Evolutionary conservation across 345 rosid species (phyloP), one percentile per base, ranked within the genome.

Genomic region (Populus nigra): DNA sequence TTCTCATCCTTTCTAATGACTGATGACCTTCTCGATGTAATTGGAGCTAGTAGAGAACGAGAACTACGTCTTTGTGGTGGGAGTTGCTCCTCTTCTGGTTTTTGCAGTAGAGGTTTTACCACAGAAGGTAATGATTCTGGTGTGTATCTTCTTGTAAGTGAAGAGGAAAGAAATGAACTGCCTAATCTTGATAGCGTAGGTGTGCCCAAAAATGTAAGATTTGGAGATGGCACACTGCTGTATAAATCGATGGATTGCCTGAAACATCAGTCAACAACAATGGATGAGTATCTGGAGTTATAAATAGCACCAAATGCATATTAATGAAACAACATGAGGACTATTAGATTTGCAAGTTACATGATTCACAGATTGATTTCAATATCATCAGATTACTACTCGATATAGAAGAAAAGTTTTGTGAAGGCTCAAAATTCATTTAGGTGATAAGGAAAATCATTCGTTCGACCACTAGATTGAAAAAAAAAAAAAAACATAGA

Each of bases 161-260:
- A 83, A 50, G 96, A 85, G 5, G 93, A 86, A 41, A 91, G 75
- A 80, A 93, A 90, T 7, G 97, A 95, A 75, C 94, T 88, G 82
- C 91, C 84, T 3, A 87, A 71, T 82, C 90, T 90, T 41, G 90
- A 76, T 36, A 95, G 29, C 6, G 92, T 70, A 17, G 96, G 87
- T 41, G 86, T 88, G 41, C 90, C 94, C 62, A 96, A 79, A 77
- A 96, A 85, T 3, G 88, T 88, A 9, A 91, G 79, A 73, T 77
- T 88, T 1, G 96, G 99, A 27, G 99, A 96, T 65, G 89, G 94
- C 69, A 96, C 84, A 76, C 97, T 96, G 71, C 94, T 89, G 59
- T 88, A 93, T 5, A 96, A 76, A 78, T 96, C 98, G 49, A 93
- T 93, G 4, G 99, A 93, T 69, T 93, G 94, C 88, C 98, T 95